Percentiles rank a stretch among this genome's conserved stretches.
Conservation (phyloP, 129 eudicot species). For the Lactuca sativa region DNA sequence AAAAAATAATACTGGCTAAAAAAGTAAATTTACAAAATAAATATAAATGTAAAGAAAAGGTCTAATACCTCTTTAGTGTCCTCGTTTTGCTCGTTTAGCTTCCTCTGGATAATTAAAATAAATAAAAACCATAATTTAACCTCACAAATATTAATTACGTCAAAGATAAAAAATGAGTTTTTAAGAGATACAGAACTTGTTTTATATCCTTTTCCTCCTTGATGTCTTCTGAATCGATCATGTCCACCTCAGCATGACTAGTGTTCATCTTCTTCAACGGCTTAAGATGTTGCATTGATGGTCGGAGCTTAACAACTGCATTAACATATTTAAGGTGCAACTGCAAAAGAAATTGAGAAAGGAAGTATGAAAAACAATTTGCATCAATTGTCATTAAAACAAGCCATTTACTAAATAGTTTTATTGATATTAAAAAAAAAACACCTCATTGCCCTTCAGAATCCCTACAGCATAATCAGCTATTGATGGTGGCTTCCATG, state of each 20-base stretch:
- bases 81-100: slow-evolving; percentile 39
- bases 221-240: too few relatives aligned
- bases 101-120: slow-evolving; percentile 43
- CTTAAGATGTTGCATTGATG: too few relatives aligned
- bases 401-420: too few relatives aligned
- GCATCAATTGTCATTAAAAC: too few relatives aligned
- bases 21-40: too few relatives aligned
- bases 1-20: too few relatives aligned
- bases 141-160: slow-evolving; percentile 7
- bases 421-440: background rate
- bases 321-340: slow-evolving; percentile 74
- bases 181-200: slow-evolving; percentile 21
- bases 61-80: slow-evolving; percentile 58
- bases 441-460: slow-evolving; percentile 65
- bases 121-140: slow-evolving; percentile 3
- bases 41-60: slow-evolving; percentile 12
- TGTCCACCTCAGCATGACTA: too few relatives aligned
- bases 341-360: slow-evolving; percentile 54
- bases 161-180: slow-evolving; percentile 3
- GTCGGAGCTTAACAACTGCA: slow-evolving; percentile 42
- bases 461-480: slow-evolving; percentile 66
- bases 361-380: background rate
- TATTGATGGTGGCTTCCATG: slow-evolving; percentile 46
- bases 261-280: too few relatives aligned
- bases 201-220: too few relatives aligned